Base-by-base conservation (phyloP, 345 rosid genomes). In the Excoecaria agallocha region DNA sequence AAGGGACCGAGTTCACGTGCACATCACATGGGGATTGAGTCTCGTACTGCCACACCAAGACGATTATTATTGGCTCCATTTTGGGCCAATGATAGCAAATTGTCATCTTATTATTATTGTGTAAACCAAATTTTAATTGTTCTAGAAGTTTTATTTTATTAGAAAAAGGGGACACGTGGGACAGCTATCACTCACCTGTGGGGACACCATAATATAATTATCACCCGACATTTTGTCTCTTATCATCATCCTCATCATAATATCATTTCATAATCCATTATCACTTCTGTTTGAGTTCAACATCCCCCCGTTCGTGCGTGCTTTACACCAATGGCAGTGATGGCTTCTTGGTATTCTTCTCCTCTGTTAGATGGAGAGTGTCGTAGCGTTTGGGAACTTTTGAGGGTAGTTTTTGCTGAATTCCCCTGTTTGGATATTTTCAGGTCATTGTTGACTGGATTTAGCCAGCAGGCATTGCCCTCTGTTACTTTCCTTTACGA, bases 1-100 rank as follows among this genome's bases (percentile, higher is more conserved):
- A 61, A 37, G 61, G 82, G 81, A 35, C 78, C 85, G 70, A 66
- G 76, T 71, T 78, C 90, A 85, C 85, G 80, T 83, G 88, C 78
- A 66, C 15, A 50, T 80, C 88, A 86, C 85, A 63, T 69, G 84
- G 62, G 52, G 65, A 56, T 77, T 52, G 78, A 85, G 81, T 65
- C 81, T 75, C 79, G 88, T 80, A 84, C 86, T 73, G 80, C 71
- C 49, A 60, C 15, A 38, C 45, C 56, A 59, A 38, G n/a, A 20
- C 51, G 39, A 56, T 49, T 22, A 61, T 71, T 72, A 9, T 19
- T 3, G 45, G 45, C 55, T 38, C 63, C 66, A 24, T 12, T 30
- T 72, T 8, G 37, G 22, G 56, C 66, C 62, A 59, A n/a, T 24
- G 38, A 62, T 12, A 52, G 10, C 4, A 12, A 56, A 54, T 55